Conservation (phyloP, 768 basidiomycete species). For the Lentinula aciculospora region DNA sequence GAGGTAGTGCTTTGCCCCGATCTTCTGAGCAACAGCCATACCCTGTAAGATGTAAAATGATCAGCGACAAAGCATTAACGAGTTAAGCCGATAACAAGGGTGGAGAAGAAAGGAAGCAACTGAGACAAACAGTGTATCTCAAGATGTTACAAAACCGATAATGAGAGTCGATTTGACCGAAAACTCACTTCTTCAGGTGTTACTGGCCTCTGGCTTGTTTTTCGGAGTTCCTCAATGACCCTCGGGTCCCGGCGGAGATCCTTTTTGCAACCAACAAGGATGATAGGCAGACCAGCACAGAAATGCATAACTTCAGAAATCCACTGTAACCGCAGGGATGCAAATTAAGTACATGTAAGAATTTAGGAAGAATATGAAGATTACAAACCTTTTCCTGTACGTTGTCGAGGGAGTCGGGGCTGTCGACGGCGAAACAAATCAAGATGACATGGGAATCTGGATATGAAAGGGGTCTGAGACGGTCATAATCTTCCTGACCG, state of each 20-base stretch:
- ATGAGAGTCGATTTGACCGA: too few species aligned
- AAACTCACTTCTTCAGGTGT: constrained; percentile 79
- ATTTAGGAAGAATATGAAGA: background rate
- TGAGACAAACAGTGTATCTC: background rate
- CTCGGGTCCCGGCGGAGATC: constrained; percentile 91
- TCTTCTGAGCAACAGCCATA: constrained; percentile 93
- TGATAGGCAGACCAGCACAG: constrained; percentile 89
- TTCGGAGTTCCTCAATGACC: constrained; percentile 90
- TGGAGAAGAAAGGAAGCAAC: background rate
- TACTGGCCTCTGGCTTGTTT: constrained; percentile 93
- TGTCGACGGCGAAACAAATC: constrained; percentile 98
- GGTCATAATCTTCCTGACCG: constrained; percentile 98
- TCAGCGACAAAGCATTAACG: too few species aligned
- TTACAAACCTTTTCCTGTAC: constrained; percentile 94
- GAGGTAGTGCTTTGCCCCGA: constrained; percentile 92
- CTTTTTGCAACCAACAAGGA: constrained; percentile 99
- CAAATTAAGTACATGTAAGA: background rate
- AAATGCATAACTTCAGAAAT: constrained; percentile 99
- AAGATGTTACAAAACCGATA: too few species aligned
- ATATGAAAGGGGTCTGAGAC: constrained; percentile 95
- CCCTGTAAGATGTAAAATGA: constrained; percentile 53
- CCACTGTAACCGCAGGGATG: constrained; percentile 55
- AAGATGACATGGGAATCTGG: constrained; percentile 99
- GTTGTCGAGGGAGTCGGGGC: constrained; percentile 97
- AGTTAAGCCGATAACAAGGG: too few species aligned